Conservation (phyloP, 176 grass and related monocot genomes). For the Triticum turgidum region DNA sequence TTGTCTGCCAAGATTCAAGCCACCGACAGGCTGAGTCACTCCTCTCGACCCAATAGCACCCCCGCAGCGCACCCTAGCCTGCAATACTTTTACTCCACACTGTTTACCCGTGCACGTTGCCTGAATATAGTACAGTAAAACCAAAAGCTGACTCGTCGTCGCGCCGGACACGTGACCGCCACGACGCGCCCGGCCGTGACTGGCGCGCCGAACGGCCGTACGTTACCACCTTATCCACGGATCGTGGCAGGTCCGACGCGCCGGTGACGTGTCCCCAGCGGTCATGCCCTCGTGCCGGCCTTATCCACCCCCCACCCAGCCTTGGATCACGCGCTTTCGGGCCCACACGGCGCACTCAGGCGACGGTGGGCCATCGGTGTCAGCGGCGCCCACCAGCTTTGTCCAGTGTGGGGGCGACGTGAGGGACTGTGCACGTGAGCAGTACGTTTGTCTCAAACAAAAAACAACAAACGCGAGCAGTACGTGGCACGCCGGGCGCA, state of each 20-base stretch:
- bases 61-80: no score
- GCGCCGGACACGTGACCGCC: constrained; percentile 10
- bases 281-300: background rate
- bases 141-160: background rate
- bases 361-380: background rate
- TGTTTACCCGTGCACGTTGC: no score
- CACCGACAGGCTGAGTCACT: no score
- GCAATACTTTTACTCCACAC: no score
- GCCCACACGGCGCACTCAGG: background rate
- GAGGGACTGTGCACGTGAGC: background rate
- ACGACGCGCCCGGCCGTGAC: background rate
- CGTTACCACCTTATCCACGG: background rate
- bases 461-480: no score
- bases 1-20: no score
- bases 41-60: no score
- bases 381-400: background rate
- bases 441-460: no score
- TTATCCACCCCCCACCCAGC: background rate
- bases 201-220: background rate
- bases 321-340: background rate
- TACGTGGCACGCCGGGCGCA: background rate
- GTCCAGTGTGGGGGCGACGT: background rate
- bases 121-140: no score
- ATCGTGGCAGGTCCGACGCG: background rate
- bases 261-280: background rate